phyloP scores from a whole-genome alignment of 2,329 filamentous ascomycete genomes.

The Cordyceps militaris region DNA sequence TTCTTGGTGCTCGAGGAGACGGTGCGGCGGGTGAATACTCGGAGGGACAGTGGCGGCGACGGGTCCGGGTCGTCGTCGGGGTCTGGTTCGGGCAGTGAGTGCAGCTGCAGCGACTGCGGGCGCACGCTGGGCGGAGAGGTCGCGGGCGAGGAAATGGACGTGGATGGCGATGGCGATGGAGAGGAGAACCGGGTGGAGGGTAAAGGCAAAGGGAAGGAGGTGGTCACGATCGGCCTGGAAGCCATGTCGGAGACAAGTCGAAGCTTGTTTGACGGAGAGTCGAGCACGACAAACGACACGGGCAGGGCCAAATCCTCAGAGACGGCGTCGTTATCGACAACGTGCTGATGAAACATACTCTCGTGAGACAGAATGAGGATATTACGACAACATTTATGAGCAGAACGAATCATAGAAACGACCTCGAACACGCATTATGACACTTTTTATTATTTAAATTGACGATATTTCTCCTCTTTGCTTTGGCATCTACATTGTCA shows the following conservation, averaged over 20 bases:
- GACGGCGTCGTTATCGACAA: conserved; percentile 30
- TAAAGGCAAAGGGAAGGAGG: conserved; percentile 13
- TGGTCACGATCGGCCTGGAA: conserved; percentile 3
- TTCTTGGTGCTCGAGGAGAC: conserved; percentile 60
- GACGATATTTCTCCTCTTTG: not conserved
- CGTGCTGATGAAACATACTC: conserved; percentile 15
- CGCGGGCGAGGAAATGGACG: conserved; percentile 16
- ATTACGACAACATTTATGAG: not conserved
- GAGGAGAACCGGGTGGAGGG: conserved; percentile 12
- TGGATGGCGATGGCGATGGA: conserved; percentile 16
- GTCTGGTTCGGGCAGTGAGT: conserved; percentile 16
- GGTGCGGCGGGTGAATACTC: conserved; percentile 43
- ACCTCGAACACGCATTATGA: not conserved
- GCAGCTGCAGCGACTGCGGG: conserved; percentile 34
- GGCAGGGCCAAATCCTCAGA: conserved; percentile 30
- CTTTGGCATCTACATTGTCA: not conserved
- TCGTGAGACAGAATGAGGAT: not conserved
- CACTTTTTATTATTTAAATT: not conserved
- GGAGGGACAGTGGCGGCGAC: conserved; percentile 2
- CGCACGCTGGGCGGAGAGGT: conserved; percentile 15
- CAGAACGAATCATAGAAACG: not conserved
- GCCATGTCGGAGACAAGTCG: conserved; percentile 30
- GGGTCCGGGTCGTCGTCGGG: conserved; percentile 18
- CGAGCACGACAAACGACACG: conserved; percentile 25
- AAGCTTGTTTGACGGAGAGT: conserved; percentile 31